Evolutionary conservation across 139 green algal genomes (phyloP), one percentile per base, ranked within the genome.

Genomic region (Chlorella sorokiniana): DNA sequence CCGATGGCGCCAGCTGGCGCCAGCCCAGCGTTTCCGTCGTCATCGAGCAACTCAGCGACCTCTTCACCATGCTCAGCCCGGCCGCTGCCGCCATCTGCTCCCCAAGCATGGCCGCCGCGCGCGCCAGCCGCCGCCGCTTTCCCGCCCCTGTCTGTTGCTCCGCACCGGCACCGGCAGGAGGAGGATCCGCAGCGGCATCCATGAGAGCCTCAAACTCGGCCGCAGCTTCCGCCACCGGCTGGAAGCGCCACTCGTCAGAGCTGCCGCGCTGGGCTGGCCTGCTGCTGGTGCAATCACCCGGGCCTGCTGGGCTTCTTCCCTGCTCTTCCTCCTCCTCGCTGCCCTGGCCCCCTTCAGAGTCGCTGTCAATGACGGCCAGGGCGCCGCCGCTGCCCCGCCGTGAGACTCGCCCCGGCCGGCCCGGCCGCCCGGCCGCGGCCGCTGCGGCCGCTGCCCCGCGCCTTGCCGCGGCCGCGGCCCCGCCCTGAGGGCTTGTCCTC

Each of bases 151-250:
- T 20, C 54, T 29, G 38, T 35, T 69, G 25, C 40, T 35, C 41
- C 37, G 35, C 42, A 75, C 63, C 74, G 72, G 54, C 37, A n/a
- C 25, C 86, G 87, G 80, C 42, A 54, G 9, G 27, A 75, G 37
- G 33, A 54, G 11, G 48, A 16, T 25, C n/a, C n/a, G n/a, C 25
- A 45, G 40, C 61, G 3, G 61, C 54, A 16, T 8, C 54, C 75
- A 71, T 25, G 0, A 81, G 56, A 2, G 59, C 59, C 16, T 81
- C 75, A 71, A 81, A 81, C 4, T 81, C 59, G 0, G 59, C 59
- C 1, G 75, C 75, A 4, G 75, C 75, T 40, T 81, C 75, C 0
- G 75, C 75, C 40, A 81, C 75, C 3, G 75, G 75, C 59, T 81
- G 59, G 59, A 81, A 71, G 9, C 40, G 73, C 73, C 73, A 79